Base-by-base conservation (phyloP, 2,329 filamentous ascomycete genomes). In the Berkeleyomyces rouxiae region DNA sequence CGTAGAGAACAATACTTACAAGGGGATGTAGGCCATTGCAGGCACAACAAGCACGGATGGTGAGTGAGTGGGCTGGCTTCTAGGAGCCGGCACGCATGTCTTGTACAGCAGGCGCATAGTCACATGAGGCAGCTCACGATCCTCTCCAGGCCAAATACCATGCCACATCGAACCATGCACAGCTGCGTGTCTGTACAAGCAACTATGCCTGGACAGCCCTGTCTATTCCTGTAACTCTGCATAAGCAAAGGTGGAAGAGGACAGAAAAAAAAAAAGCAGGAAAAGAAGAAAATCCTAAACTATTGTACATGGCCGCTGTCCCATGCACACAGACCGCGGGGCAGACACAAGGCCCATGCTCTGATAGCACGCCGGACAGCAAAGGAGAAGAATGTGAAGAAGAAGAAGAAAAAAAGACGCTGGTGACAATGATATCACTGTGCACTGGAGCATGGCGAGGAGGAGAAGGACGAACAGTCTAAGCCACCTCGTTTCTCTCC, bases 241-340 rank as follows among this genome's bases (percentile, higher is more conserved):
- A 23, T 23, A 2, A 23, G 23, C 23, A 23, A 2, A 23, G 23
- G 36, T 43, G 55, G 31, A 53, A 43, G 9, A 43, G 49, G 36
- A 58, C 33, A 58, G n/a, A 58, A 58, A 40, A 11, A 62, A 63
- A 63, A 37, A 46, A 42, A 59, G 46, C 33, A 11, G 46, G 43
- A 46, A 33, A 59, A 61, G 16, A 36, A 10, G 55, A n/a, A 61
- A 51, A 37, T 10, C 23, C 42, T 46, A 11, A n/a, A 58, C 23
- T 43, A 63, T 3, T 16, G 37, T 31, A 7, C 49, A 53, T 5
- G 23, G 31, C 33, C 49, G 10, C 23, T 23, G 23, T 23, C 23
- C 23, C 23, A 23, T 7, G 46, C n/a, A 49, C 46, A 49, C 46
- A 49, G 46, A 49, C 46, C 46, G 46, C 46, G 46, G 46, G 46